Conservation (phyloP, 1,139 yeast genomes). For the Geotrichum europaeum region DNA sequence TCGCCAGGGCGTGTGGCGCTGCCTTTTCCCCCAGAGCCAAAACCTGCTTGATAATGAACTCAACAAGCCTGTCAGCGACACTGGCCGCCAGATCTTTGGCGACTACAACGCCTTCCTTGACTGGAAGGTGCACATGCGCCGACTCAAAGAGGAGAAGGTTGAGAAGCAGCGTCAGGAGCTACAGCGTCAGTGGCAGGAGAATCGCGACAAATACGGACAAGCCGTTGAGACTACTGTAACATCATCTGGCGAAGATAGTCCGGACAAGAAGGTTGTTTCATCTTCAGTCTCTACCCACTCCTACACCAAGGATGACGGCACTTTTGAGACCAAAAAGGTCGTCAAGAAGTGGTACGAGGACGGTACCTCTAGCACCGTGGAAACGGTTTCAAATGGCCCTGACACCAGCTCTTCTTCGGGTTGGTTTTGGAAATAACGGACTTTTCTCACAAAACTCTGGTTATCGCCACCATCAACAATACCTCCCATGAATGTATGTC, state of each 20-base stretch:
- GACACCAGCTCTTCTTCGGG: slow-evolving; percentile 20
- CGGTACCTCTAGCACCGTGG: slow-evolving; percentile 47
- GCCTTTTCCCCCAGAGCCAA: slow-evolving; percentile 56
- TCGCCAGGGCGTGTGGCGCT: slow-evolving; percentile 73
- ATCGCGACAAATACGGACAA: background rate
- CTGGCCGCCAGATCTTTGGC: slow-evolving; percentile 12
- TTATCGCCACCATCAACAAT: background rate
- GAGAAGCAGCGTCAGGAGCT: background rate
- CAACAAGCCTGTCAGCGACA: slow-evolving; percentile 24
- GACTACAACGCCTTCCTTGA: slow-evolving; percentile 15
- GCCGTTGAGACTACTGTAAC: background rate
- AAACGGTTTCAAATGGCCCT: slow-evolving; percentile 21
- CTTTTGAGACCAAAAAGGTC: slow-evolving; percentile 49
- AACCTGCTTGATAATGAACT: slow-evolving; percentile 35
- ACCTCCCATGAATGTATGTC: background rate
- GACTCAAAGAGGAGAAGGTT: slow-evolving; percentile 7
- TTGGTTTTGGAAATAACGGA: slow-evolving; percentile 30
- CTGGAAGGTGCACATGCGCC: slow-evolving; percentile 17
- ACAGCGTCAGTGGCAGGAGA: background rate
- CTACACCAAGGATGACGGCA: slow-evolving; percentile 44
- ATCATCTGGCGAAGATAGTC: background rate
- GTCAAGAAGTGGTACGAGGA: slow-evolving; percentile 54
- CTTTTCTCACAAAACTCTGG: background rate
- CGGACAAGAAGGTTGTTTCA: slow-evolving; percentile 39
- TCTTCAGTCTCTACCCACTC: slow-evolving; percentile 45